These are phyloP conservation scores for Thelonectria olida DNA, from an alignment of 2,329 filamentous ascomycete species.

Conservation along the genomic window DNA sequence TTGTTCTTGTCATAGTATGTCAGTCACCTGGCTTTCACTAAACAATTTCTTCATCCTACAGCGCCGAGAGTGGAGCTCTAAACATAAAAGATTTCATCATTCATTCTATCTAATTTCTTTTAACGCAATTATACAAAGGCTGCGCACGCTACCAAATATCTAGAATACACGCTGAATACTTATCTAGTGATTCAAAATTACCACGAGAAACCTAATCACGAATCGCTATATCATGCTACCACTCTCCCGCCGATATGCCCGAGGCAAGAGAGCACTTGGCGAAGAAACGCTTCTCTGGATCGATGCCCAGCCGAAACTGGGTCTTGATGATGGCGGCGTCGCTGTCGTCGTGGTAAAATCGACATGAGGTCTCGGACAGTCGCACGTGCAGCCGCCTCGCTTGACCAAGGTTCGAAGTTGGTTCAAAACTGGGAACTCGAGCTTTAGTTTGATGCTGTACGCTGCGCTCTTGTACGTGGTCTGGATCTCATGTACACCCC, in stretches of 20 bases:
- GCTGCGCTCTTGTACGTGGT: constrained; percentile 14
- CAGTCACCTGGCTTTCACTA: background rate
- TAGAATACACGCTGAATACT: background rate
- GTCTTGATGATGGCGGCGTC: background rate
- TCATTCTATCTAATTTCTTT: background rate
- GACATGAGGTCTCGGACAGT: background rate
- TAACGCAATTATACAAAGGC: background rate
- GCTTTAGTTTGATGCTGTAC: constrained; percentile 18
- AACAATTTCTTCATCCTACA: too few relatives aligned
- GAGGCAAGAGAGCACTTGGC: background rate
- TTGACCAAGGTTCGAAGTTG: background rate
- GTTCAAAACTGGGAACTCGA: constrained; percentile 11
- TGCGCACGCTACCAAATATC: background rate
- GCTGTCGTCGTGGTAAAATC: background rate
- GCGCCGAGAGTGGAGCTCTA: too few relatives aligned
- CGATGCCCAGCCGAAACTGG: background rate
- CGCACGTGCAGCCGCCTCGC: background rate
- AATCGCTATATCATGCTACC: background rate
- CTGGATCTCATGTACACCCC: constrained; percentile 8
- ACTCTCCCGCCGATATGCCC: background rate
- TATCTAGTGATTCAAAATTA: too few relatives aligned
- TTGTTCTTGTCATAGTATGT: background rate
- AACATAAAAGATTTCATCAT: background rate
- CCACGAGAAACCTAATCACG: background rate
- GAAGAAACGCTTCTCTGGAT: background rate